These are phyloP conservation scores for Cetradonia linearis DNA, from an alignment of 495 filamentous ascomycete species.

Conservation along the genomic window DNA sequence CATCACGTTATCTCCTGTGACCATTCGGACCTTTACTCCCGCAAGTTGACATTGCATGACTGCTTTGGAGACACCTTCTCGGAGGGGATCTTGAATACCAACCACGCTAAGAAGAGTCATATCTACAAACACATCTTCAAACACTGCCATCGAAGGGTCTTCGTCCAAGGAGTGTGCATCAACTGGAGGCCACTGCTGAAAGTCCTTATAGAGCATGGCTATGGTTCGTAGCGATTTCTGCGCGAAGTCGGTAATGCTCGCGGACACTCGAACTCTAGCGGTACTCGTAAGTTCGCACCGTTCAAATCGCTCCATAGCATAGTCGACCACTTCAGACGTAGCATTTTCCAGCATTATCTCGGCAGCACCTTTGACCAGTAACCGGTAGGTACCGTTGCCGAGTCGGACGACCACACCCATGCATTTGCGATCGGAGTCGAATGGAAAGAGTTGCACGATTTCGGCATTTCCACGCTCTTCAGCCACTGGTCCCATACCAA, in stretches of 20 bases:
- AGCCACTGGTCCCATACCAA: constrained; percentile 51
- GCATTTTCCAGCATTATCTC: constrained; percentile 53
- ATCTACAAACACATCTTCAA: constrained; percentile 46
- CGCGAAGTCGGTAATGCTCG: constrained; percentile 47
- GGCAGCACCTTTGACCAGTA: constrained; percentile 61
- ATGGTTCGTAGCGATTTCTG: constrained; percentile 52
- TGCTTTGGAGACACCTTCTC: constrained; percentile 64
- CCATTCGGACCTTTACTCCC: constrained; percentile 81
- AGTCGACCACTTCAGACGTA: constrained; percentile 30
- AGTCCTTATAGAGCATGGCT: constrained; percentile 54
- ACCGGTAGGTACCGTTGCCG: constrained; percentile 44
- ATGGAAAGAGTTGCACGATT: constrained; percentile 54
- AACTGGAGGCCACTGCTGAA: constrained; percentile 49
- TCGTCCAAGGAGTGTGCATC: constrained; percentile 38
- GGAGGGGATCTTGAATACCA: constrained; percentile 58
- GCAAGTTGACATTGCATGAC: constrained; percentile 64
- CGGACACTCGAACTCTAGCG: constrained; percentile 28
- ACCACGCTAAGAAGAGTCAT: constrained; percentile 55
- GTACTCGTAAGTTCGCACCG: constrained; percentile 31
- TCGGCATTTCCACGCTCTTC: constrained; percentile 49
- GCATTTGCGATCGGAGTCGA: constrained; percentile 59
- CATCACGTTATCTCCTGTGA: constrained; percentile 75
- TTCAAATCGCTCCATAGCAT: constrained; percentile 32
- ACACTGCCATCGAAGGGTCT: constrained; percentile 41
- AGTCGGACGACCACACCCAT: constrained; percentile 56